Conservation (phyloP, 2,329 filamentous ascomycete species). For the Pseudopyrenochaeta lycopersici region DNA sequence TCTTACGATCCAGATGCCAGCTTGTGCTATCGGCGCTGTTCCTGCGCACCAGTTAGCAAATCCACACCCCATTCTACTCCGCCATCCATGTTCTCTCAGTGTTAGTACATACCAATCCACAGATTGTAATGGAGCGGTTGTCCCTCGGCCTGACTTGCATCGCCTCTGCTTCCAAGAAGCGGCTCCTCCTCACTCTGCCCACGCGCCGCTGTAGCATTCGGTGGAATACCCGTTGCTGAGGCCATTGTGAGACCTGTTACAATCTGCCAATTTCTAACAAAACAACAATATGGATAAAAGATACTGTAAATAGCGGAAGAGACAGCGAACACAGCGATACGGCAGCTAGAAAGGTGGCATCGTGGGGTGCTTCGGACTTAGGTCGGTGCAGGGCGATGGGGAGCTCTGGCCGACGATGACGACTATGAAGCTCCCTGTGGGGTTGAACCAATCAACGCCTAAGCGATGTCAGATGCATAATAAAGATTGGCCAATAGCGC, state of each 20-base stretch:
- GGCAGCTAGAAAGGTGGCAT: conserved; percentile 3
- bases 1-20: conserved; percentile 75
- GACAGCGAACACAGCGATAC: background rate
- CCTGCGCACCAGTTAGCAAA: conserved; percentile 60
- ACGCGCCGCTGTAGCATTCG: conserved; percentile 52
- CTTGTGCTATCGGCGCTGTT: conserved; percentile 82
- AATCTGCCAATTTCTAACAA: too few relatives aligned
- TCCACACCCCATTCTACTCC: background rate
- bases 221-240: conserved; percentile 73
- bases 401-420: conserved; percentile 24
- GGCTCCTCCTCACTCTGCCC: conserved; percentile 69
- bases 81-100: background rate
- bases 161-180: conserved; percentile 74
- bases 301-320: too few relatives aligned
- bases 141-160: conserved; percentile 74
- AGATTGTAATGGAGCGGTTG: conserved; percentile 75
- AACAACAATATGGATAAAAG: too few relatives aligned
- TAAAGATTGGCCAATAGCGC: conserved; percentile 4
- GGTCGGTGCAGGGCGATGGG: conserved; percentile 16
- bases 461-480: conserved; percentile 6
- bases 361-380: conserved; percentile 23
- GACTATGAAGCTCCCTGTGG: conserved; percentile 22
- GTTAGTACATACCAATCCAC: conserved; percentile 69
- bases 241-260: conserved; percentile 61
- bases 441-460: conserved; percentile 22